phyloP scores from a whole-genome alignment of 2,329 filamentous ascomycete species.

The Elsinoe arachidis region DNA sequence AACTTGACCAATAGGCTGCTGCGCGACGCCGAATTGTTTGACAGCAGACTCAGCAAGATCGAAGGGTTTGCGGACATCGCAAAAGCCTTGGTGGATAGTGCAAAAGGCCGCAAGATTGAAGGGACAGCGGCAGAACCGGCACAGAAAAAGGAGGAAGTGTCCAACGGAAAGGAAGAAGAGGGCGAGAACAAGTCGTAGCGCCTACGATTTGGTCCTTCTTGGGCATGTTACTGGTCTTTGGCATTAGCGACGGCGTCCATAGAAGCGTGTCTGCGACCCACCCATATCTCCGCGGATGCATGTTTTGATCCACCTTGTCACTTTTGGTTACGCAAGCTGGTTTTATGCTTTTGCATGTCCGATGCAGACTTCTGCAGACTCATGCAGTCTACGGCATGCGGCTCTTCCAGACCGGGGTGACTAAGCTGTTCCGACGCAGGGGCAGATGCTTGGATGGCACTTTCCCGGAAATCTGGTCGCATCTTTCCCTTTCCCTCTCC shows the following conservation, averaged over 20 bases:
- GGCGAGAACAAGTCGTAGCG: neutral
- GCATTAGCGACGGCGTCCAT: conserved; percentile 7
- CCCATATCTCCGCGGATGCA: neutral
- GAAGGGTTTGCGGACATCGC: conserved; percentile 71
- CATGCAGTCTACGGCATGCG: conserved; percentile 2
- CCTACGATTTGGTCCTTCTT: neutral
- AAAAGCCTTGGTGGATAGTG: conserved; percentile 53
- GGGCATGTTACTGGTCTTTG: neutral
- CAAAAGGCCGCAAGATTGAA: conserved; percentile 11
- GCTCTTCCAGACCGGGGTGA: conserved; percentile 3
- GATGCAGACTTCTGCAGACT: too few species aligned
- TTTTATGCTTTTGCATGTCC: neutral
- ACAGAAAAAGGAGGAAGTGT: neutral
- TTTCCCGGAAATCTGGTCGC: neutral
- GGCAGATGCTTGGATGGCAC: neutral
- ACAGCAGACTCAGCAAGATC: conserved; percentile 62
- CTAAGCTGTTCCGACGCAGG: neutral
- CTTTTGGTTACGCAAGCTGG: neutral
- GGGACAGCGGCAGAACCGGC: neutral
- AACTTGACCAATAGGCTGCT: conserved; percentile 52
- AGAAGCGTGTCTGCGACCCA: neutral
- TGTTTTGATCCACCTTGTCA: neutral
- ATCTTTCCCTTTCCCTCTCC: neutral
- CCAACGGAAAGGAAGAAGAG: neutral
- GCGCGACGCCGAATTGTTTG: conserved; percentile 65